A percentile compares a stretch with the other conserved stretches of the same genome.
These are phyloP conservation scores for Paxillus rubicundulus DNA, from an alignment of 768 basidiomycete genomes.

Conservation along the genomic window DNA sequence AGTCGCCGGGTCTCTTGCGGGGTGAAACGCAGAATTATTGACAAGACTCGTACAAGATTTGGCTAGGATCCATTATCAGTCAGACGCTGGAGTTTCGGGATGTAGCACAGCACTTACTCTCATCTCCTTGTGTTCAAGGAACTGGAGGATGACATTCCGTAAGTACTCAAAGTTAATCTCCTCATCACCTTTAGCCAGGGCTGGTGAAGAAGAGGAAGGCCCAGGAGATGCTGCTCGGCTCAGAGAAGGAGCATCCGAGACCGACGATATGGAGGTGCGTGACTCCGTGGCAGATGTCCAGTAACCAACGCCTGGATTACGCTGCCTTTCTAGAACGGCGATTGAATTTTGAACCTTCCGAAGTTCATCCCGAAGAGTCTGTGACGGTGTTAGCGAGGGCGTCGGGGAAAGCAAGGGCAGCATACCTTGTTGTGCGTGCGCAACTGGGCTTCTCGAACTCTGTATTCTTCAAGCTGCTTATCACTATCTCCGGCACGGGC, in stretches of 20 bases:
- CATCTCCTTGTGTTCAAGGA: constrained; percentile 98
- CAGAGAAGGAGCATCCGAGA: constrained; percentile 39
- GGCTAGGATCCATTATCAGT: constrained; percentile 47
- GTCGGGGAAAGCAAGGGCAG: not conserved
- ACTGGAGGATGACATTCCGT: constrained; percentile 94
- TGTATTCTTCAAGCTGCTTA: constrained; percentile 70
- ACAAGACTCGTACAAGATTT: constrained; percentile 86
- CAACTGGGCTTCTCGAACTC: constrained; percentile 65
- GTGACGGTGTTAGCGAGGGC: constrained; percentile 11
- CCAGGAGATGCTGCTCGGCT: constrained; percentile 34
- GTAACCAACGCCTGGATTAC: constrained; percentile 93
- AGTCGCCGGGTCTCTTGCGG: constrained; percentile 91
- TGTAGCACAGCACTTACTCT: constrained; percentile 54
- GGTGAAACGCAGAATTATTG: constrained; percentile 91
- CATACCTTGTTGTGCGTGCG: constrained; percentile 76
- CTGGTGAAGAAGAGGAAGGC: constrained; percentile 29
- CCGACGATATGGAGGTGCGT: constrained; percentile 41
- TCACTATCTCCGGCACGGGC: constrained; percentile 54
- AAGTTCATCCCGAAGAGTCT: constrained; percentile 91
- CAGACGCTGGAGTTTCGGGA: not conserved
- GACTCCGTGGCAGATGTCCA: constrained; percentile 55
- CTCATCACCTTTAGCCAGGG: constrained; percentile 59
- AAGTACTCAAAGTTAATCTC: constrained; percentile 96
- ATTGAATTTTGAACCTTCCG: constrained; percentile 95
- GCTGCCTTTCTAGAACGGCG: constrained; percentile 82